These are phyloP conservation scores for Fusarium heterosporum DNA, from an alignment of 2,329 filamentous ascomycete species.

Conservation along the genomic window DNA sequence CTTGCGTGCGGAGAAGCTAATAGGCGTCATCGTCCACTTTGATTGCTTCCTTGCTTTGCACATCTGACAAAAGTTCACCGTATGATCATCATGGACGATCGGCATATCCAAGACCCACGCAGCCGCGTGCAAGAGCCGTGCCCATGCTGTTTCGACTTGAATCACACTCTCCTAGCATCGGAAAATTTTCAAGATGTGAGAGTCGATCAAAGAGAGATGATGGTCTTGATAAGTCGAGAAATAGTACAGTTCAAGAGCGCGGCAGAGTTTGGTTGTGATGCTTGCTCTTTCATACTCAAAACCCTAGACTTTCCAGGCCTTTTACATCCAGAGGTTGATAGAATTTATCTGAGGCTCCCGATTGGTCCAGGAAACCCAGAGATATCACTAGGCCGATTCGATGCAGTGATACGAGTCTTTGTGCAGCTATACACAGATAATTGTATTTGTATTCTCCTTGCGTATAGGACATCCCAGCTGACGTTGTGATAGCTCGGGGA, in stretches of 20 bases:
- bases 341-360: constrained; percentile 14
- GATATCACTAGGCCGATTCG: constrained; percentile 5
- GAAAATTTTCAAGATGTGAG: neutral
- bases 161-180: neutral
- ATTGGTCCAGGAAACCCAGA: constrained; percentile 31
- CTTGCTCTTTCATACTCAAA: constrained; percentile 22
- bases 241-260: constrained; percentile 1
- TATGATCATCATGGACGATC: neutral
- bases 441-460: neutral
- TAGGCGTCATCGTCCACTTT: neutral
- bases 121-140: neutral
- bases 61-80: neutral
- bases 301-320: constrained; percentile 12
- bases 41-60: neutral
- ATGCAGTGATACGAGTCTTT: neutral
- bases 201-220: neutral
- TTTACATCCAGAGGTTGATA: neutral
- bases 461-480: neutral
- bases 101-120: neutral
- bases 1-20: constrained; percentile 6
- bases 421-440: constrained; percentile 27
- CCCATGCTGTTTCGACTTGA: constrained; percentile 23
- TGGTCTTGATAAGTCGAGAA: constrained; percentile 5
- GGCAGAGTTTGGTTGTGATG: constrained; percentile 11
- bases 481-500: constrained; percentile 4